phyloP scores from a whole-genome alignment of 2,329 filamentous ascomycete genomes.

The Aspergillus uvarum region DNA sequence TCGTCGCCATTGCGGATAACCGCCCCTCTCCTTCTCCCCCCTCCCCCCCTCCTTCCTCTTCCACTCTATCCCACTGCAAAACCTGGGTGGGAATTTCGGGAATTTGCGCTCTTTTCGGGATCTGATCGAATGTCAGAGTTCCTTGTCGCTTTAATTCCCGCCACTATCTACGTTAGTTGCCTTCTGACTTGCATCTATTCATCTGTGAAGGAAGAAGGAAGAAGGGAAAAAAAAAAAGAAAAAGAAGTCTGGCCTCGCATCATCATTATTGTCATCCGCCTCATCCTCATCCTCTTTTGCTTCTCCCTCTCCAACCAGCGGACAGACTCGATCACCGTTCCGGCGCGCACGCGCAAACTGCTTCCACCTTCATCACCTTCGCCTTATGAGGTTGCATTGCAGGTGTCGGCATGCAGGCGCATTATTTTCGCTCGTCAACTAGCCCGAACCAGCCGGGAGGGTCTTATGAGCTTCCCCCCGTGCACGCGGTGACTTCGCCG shows the following conservation, averaged over 20 bases:
- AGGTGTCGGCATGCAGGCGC: conserved; percentile 32
- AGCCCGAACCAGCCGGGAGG: conserved; percentile 25
- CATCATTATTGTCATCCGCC: neutral
- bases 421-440: conserved; percentile 32
- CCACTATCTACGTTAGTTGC: conserved; percentile 2
- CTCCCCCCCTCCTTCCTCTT: conserved; percentile 5
- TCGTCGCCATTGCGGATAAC: conserved; percentile 5
- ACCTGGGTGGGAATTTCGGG: conserved; percentile 2
- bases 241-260: neutral
- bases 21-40: conserved; percentile 10
- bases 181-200: neutral
- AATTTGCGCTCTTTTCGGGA: conserved; percentile 6
- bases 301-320: neutral
- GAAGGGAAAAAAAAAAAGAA: too few relatives aligned
- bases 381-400: conserved; percentile 22
- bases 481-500: conserved; percentile 38
- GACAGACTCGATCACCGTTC: neutral
- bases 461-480: conserved; percentile 36
- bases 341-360: neutral
- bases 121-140: neutral
- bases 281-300: neutral
- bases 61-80: neutral
- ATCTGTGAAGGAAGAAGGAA: too few relatives aligned
- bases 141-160: neutral
- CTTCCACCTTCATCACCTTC: neutral